Conservation (phyloP, 306 rosid genomes). For the Inga leiocalycina region DNA sequence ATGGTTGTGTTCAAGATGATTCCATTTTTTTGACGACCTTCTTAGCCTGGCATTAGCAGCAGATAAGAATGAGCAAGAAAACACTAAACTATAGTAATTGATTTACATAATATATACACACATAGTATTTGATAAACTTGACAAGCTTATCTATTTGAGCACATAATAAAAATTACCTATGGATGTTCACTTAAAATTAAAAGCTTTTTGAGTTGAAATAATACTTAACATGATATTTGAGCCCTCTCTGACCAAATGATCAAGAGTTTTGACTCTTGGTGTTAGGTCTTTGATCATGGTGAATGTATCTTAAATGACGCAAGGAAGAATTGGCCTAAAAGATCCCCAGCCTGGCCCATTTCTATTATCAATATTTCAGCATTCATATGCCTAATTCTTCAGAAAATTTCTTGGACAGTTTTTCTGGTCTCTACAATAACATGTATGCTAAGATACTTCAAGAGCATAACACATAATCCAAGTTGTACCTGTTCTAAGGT, state of each 20-base stretch:
- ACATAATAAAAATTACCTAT: not conserved
- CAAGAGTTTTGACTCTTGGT: not conserved
- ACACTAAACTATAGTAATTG: not conserved
- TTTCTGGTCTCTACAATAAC: not conserved
- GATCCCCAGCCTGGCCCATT: not conserved
- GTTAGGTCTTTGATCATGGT: not conserved
- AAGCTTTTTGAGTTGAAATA: not conserved
- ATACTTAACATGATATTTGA: not conserved
- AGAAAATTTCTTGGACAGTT: not conserved
- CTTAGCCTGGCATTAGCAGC: conserved; percentile 58
- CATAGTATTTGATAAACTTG: not conserved
- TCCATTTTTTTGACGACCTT: conserved; percentile 63
- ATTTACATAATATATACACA: not conserved
- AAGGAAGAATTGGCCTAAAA: not conserved
- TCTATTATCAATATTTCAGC: not conserved
- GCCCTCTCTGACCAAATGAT: not conserved
- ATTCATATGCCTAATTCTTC: not conserved
- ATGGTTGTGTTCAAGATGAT: conserved; percentile 54
- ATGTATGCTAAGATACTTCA: not conserved
- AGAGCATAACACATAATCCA: conserved; percentile 5
- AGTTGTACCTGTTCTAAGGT: conserved; percentile 87
- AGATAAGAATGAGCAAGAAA: conserved; percentile 23
- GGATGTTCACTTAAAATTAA: not conserved
- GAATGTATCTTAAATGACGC: not conserved
- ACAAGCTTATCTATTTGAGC: not conserved